Evolutionary conservation across 2,329 filamentous ascomycete species (phyloP).

Genomic region (Mollisiaceae sp.): DNA sequence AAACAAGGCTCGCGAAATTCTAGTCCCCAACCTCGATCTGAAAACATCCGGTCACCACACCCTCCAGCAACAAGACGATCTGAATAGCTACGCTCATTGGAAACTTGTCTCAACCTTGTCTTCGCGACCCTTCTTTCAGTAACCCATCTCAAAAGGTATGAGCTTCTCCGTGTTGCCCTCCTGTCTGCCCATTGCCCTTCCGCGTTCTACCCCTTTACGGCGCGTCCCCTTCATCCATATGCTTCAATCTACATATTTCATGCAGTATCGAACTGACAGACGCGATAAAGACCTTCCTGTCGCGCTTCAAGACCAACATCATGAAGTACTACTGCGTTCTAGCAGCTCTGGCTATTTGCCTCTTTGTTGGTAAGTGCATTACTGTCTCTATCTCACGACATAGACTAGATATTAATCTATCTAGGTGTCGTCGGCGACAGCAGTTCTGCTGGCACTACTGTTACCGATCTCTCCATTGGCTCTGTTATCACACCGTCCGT

Average conservation of each 20-base stretch:
- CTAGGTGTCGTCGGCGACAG: neutral
- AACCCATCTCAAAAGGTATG: neutral
- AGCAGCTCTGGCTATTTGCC: neutral
- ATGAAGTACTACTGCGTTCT: neutral
- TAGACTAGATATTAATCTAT: neutral
- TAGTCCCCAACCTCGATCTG: neutral
- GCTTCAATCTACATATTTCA: neutral
- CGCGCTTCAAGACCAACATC: neutral
- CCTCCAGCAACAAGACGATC: neutral
- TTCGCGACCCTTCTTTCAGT: neutral
- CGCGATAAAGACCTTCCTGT: neutral
- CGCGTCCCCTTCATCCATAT: neutral
- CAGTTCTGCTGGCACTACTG: neutral
- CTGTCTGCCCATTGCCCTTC: neutral
- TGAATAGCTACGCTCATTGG: neutral
- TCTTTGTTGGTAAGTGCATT: neutral
- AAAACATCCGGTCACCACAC: neutral
- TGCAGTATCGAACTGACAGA: neutral
- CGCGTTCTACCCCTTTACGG: neutral
- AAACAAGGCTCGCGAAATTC: neutral
- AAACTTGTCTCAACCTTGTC: neutral
- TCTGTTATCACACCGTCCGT: neutral
- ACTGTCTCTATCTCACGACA: neutral
- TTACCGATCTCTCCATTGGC: neutral
- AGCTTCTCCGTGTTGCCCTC: neutral